Evolutionary conservation across 306 rosid genomes (phyloP), one percentile per base, ranked within the genome.

Genomic region (Sicyos baderoa): DNA sequence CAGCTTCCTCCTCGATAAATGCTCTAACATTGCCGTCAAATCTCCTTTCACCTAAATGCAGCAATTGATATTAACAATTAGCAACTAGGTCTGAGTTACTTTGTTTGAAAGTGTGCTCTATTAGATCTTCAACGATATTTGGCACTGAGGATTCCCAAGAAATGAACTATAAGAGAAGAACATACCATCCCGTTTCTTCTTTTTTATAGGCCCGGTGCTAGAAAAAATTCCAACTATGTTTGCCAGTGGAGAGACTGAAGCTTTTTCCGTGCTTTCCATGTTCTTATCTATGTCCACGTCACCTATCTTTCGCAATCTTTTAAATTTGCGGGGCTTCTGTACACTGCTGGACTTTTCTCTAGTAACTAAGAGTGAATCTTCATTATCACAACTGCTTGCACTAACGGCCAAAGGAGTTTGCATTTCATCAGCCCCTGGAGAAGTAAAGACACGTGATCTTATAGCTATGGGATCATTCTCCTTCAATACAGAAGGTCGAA

Each of bases 1-100:
- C 95, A 23, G 96, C 98, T 80, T 92, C 98, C 75, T 92, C 98
- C 60, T 89, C 98, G 15, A 92, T 78, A 81, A 84, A 92, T 57
- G 68, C 84, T 83, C 83, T 81, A 73, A 69, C 84, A 74, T 79
- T 67, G 23, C 75, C 70, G 27, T 9, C 71, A 23, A 79, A 82
- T 78, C 80, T 86, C 82, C 75, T 81, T 75, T 68, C 72, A 88
- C 96, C 98, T 92, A 77, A 75, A 74, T 65, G 50, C 29, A 85
- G 68, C 68, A 45, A n/a, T n/a, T 58, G 44, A n/a, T 7, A 58
- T 8, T 37, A 40, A 69, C 49, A 4, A 49, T 7, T 65, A 65
- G 70, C 12, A 65, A 65, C 19, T 44, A 44, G 71, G 45, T 21
- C n/a, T 8, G 16, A 65, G 4, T 45, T 45, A 65, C n/a, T 44